Evolutionary conservation across 2,329 filamentous ascomycete species (phyloP), one percentile per base, ranked within the genome.

Genomic region (Talaromyces sp.): DNA sequence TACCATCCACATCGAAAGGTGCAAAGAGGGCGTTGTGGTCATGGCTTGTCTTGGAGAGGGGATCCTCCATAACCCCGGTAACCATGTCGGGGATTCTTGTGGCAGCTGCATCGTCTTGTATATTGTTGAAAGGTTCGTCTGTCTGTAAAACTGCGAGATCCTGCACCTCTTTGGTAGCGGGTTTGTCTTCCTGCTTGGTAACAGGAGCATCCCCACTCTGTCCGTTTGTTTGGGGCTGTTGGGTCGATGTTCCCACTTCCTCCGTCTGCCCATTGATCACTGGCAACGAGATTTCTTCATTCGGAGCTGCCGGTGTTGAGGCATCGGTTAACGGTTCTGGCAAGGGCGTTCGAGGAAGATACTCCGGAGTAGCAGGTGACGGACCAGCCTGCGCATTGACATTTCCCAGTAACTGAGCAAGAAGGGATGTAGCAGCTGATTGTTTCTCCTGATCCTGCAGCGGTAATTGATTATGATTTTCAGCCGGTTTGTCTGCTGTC

Each of bases 371-470:
- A 33, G 60, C 59, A 48, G 63, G 63, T 46, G 61, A 62, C 35
- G 65, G 56, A 56, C 64, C 60, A 36, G 66, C 57, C n/a, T 65
- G 60, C 60, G 71, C 70, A 59, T 70, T 72, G 54, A 50, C 35
- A 9, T 50, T 56, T 41, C 73, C 71, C 55, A 76, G 68, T 8
- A 76, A 66, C 63, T 76, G 73, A 36, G 74, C 74, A 45, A 76
- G 66, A 15, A 76, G 68, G 43, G 74, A 70, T 25, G 71, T 74
- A 57, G 74, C 74, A 43, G 74, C 74, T 41, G 67, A 72, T 60
- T 76, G 74, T 40, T 73, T 73, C 52, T 72, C 69, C 57, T 67
- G 58, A 56, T 73, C 66, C 17, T 62, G 62, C 40, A 57, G 60
- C 50, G 54, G 60, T 60, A 69, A 67, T 48, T 69, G 68, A 17